Evolutionary conservation across 2,329 filamentous ascomycete species (phyloP), one percentile per base, ranked within the genome.

Genomic region (Xylaria sp.): DNA sequence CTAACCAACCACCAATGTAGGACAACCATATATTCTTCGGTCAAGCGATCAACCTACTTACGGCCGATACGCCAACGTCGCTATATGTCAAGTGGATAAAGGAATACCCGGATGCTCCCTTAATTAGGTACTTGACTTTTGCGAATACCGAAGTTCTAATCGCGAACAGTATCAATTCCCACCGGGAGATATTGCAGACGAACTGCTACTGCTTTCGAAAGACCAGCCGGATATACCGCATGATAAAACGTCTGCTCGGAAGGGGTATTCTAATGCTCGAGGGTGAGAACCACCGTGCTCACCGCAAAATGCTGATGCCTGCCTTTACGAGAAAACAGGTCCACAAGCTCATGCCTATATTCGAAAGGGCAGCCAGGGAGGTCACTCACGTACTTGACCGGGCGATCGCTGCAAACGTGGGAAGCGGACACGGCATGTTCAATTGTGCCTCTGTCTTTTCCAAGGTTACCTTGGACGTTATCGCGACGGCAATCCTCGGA

Each of bases 121-220:
- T 71, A 16, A 68, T 71, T 42, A 60, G 66, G 4, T 69, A 68
- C 37, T 55, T 66, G 1, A 59, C 55, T 17, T 61, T 68, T 38
- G 63, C 54, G 11, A 68, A 69, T 53, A 50, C 53, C 9, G 68
- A 69, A 45, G 56, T 63, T 1, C 44, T 72, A 9, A 49, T 55
- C 18, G 39, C 64, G 29, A 68, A 61, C 29, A 64, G 54, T 29
- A 53, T 66, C 2, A 57, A 57, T 16, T 60, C 68, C 2, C 54
- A 61, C 41, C 61, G 58, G 45, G 66, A 68, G 42, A 61, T 73
- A 6, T 50, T 71, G 20, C 64, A 67, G 39, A 65, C 64, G 8
- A 60, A 68, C 19, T 66, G 63, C 47, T 69, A 69, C 40, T 47
- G 47, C 16, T 57, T 57, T 24, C 50, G 46, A 21, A 57, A 54